A percentile compares a stretch with the other conserved stretches of the same genome.
Evolutionary conservation across 345 rosid genomes (phyloP).

Genomic region (Cardamine chenopodiifolia): DNA sequence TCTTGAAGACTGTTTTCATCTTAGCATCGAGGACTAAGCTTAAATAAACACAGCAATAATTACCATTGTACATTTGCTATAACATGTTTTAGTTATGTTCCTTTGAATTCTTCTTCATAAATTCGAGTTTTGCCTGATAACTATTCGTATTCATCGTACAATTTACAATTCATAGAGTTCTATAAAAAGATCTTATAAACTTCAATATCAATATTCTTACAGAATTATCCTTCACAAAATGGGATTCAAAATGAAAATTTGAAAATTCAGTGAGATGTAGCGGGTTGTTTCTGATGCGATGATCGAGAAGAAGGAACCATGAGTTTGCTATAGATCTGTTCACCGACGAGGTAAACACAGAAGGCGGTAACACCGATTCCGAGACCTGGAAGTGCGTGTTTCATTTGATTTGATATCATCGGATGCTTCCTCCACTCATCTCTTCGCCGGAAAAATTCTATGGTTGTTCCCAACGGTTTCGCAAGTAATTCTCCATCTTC

Average conservation of each 20-base stretch:
- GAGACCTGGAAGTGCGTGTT: conserved; percentile 84
- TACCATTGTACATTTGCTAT: conserved; percentile 18
- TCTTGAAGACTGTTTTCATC: conserved; percentile 58
- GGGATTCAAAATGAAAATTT: conserved; percentile 12
- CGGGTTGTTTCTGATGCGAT: conserved; percentile 46
- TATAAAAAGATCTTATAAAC: conserved; percentile 1
- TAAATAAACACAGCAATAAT: conserved; percentile 1
- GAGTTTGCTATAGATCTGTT: conserved; percentile 76
- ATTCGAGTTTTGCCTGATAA: not conserved
- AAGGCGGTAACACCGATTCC: conserved; percentile 91
- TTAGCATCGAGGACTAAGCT: conserved; percentile 46
- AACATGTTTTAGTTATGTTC: no score
- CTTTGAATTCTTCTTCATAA: not conserved
- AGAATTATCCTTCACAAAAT: not conserved
- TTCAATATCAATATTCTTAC: not conserved
- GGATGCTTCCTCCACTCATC: conserved; percentile 98
- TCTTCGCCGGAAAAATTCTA: conserved; percentile 90
- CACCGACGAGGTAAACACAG: conserved; percentile 83
- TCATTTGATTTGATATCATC: conserved; percentile 75
- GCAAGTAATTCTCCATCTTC: no score
- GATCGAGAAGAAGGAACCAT: conserved; percentile 59
- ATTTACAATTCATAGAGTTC: not conserved
- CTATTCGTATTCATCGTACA: conserved; percentile 3
- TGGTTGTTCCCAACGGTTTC: conserved; percentile 74
- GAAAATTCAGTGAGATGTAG: conserved; percentile 47